These are phyloP conservation scores for Diospyros kaki DNA, from an alignment of 148 eudicot species.

Conservation along the genomic window DNA sequence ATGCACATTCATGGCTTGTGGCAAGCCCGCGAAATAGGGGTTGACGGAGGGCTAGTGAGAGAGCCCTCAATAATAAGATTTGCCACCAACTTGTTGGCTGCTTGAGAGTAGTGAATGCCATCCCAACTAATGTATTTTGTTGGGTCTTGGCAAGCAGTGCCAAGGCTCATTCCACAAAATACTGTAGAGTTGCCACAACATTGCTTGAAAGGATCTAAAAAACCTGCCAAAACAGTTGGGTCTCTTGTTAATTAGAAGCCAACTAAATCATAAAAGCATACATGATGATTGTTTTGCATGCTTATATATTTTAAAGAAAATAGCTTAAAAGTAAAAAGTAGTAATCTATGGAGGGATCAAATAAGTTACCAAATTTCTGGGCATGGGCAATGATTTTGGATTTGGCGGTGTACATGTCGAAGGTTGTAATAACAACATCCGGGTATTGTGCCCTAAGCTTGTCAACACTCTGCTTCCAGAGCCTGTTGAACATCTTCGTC, in stretches of 20 bases:
- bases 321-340: too few relatives aligned
- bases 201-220: conserved; percentile 23
- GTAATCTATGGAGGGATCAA: too few relatives aligned
- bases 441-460: background rate
- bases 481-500: conserved; percentile 9
- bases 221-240: conserved; percentile 20
- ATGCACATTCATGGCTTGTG: too few relatives aligned
- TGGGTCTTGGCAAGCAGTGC: conserved; percentile 25
- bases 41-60: conserved; percentile 26
- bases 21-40: background rate
- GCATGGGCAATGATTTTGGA: conserved; percentile 23
- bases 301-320: background rate
- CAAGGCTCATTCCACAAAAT: conserved; percentile 13
- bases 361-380: conserved; percentile 13
- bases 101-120: conserved; percentile 42
- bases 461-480: conserved; percentile 2
- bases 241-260: too few relatives aligned
- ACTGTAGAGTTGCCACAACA: conserved; percentile 26
- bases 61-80: conserved; percentile 28
- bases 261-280: background rate
- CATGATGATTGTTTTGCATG: conserved; percentile 5
- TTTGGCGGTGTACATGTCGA: conserved; percentile 36
- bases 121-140: conserved; percentile 38
- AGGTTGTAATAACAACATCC: conserved; percentile 18
- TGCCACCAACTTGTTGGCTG: conserved; percentile 26